Base-by-base conservation (phyloP, 495 filamentous ascomycete species). In the Hypoxylon fragiforme region DNA sequence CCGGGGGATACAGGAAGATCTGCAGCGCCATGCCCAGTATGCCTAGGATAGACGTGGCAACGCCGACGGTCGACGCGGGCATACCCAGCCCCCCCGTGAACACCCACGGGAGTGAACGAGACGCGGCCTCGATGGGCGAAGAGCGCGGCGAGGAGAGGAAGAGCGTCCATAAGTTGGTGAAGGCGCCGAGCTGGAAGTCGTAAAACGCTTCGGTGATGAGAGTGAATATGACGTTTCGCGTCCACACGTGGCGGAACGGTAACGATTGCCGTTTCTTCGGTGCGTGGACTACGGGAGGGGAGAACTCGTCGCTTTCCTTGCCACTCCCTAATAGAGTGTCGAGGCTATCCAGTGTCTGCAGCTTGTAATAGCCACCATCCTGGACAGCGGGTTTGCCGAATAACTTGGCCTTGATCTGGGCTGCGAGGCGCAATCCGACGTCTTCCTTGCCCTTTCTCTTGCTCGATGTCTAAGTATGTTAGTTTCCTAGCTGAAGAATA, bases 71-170 rank as follows among this genome's bases (percentile, higher is more conserved):
- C 13, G 83, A 79, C 0, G 90, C 87, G 14, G 86, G 80, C 66
- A 94, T 84, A 30, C 86, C 90, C 16, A 92, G 72, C 18, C 90
- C 90, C 38, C 90, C 90, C 2, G 86, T 91, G 73, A 94, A 94
- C 59, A 73, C 63, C 68, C 92, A 85, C 0, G 86, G 86, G 2
- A 83, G 74, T 5, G 67, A 59, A 8, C 31, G 62, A 11, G 56
- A 48, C 26, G 43, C 30, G 3, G 56, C 34, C 11, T 68, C 59
- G n/a, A 65, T 35, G 2, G 66, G 66, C 52, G 85, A 79, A 50
- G 85, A 83, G 36, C 87, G 85, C 0, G 89, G 87, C 0, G 88
- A 87, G 2, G 86, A 90, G 49, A 95, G 82, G 77, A 91, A 92
- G 45, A 90, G 81, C 39, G 87, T 85, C 87, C 87, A 92, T 35